phyloP scores from a whole-genome alignment of 2,329 filamentous ascomycete genomes.

The Zymoseptoria brevis region DNA sequence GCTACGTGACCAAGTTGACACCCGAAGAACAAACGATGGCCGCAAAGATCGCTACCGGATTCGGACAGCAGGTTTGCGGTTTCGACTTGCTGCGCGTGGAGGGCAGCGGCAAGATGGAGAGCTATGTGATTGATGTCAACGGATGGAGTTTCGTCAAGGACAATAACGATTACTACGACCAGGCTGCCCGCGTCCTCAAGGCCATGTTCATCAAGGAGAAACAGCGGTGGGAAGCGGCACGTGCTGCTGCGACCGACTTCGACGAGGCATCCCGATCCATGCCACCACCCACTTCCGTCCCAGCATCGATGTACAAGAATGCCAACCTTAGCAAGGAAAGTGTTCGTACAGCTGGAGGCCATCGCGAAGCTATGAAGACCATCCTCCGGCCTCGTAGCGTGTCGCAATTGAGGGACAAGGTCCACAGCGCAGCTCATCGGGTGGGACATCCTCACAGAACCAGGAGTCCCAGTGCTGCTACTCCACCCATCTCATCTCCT shows the following conservation, averaged over 20 bases:
- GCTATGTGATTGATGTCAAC: slow-evolving; percentile 97
- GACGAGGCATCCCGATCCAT: slow-evolving; percentile 14
- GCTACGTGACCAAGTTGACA: slow-evolving; percentile 82
- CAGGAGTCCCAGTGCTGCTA: slow-evolving; percentile 22
- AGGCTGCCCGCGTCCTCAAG: slow-evolving; percentile 75
- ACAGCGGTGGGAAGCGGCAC: slow-evolving; percentile 45
- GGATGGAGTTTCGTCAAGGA: slow-evolving; percentile 99
- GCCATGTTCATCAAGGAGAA: slow-evolving; percentile 83
- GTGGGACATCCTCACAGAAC: slow-evolving; percentile 17
- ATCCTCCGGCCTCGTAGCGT: slow-evolving; percentile 60
- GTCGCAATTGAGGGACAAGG: slow-evolving; percentile 46
- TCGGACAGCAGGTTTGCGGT: slow-evolving; percentile 90
- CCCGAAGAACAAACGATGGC: slow-evolving; percentile 79
- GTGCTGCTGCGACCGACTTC: slow-evolving; percentile 20
- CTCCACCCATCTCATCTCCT: slow-evolving; percentile 38
- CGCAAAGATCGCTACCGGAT: slow-evolving; percentile 79
- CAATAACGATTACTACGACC: slow-evolving; percentile 96
- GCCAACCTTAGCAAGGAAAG: slow-evolving; percentile 22
- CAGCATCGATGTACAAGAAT: slow-evolving; percentile 25
- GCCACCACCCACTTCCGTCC: slow-evolving; percentile 8
- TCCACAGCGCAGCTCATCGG: slow-evolving; percentile 20
- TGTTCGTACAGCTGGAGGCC: slow-evolving; percentile 18
- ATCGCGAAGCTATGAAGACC: slow-evolving; percentile 45
- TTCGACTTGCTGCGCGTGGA: slow-evolving; percentile 89
- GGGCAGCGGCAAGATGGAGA: slow-evolving; percentile 44